Conservation (phyloP, 371 early-diverging fungal species). For the Capillidium rhysosporum region DNA sequence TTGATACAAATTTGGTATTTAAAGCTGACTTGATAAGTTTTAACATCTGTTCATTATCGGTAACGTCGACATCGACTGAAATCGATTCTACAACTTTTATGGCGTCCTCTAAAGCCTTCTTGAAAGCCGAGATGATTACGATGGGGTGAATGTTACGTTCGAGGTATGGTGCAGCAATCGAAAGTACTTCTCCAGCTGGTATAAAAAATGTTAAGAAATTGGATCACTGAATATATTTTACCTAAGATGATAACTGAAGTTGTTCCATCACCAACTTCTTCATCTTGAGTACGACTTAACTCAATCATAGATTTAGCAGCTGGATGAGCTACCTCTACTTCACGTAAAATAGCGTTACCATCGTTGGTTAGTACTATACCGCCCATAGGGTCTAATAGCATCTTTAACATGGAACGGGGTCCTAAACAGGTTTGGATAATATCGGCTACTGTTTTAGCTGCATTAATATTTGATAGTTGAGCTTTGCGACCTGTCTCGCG, state of each 20-base stretch:
- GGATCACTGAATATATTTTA: slow-evolving; percentile 12
- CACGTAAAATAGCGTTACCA: slow-evolving; percentile 98
- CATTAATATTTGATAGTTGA: slow-evolving; percentile 89
- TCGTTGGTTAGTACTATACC: slow-evolving; percentile 99
- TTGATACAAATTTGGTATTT: slow-evolving; percentile 93
- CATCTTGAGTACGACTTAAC: slow-evolving; percentile 98
- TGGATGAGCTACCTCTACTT: slow-evolving; percentile 98
- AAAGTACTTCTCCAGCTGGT: slow-evolving; percentile 92
- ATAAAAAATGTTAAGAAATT: background rate
- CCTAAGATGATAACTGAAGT: slow-evolving; percentile 97
- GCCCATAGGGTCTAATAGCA: slow-evolving; percentile 99
- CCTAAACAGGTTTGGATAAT: slow-evolving; percentile 99
- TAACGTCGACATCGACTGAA: slow-evolving; percentile 62
- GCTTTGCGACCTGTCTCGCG: slow-evolving; percentile 92
- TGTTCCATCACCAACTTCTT: slow-evolving; percentile 99
- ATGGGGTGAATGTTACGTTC: slow-evolving; percentile 98
- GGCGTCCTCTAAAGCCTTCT: slow-evolving; percentile 83
- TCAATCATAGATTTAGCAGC: slow-evolving; percentile 99
- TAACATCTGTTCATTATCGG: slow-evolving; percentile 73
- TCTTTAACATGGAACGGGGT: slow-evolving; percentile 99
- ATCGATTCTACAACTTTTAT: slow-evolving; percentile 66
- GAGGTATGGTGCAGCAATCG: slow-evolving; percentile 78
- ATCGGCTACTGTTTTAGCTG: slow-evolving; percentile 96
- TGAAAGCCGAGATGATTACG: slow-evolving; percentile 84
- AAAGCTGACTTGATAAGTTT: slow-evolving; percentile 77